Evolutionary conservation across 164 flowering plant genomes (phyloP).

Genomic region (Sedum album): DNA sequence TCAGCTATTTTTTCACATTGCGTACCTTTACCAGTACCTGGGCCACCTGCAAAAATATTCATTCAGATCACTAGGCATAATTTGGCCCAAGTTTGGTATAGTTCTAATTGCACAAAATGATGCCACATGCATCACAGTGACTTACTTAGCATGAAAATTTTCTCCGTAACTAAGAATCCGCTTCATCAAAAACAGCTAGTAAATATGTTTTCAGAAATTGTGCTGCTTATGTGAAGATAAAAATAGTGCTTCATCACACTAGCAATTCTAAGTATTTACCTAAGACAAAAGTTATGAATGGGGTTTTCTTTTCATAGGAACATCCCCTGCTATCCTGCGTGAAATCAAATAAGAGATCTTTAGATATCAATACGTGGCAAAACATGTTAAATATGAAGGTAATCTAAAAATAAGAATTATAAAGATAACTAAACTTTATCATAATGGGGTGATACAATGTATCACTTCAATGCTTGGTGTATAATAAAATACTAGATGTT

Average conservation of each 20-base stretch:
- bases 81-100: too few species aligned
- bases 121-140: too few species aligned
- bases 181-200: too few species aligned
- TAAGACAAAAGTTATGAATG: conserved; percentile 74
- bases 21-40: conserved; percentile 95
- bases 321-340: conserved; percentile 40
- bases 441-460: too few species aligned
- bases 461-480: too few species aligned
- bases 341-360: conserved; percentile 8
- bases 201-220: not conserved
- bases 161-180: too few species aligned
- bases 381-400: not conserved
- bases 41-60: conserved; percentile 56
- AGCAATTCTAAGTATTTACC: conserved; percentile 31
- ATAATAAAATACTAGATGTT: too few species aligned
- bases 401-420: not conserved
- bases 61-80: not conserved
- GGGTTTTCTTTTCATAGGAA: conserved; percentile 23
- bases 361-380: not conserved
- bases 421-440: not conserved
- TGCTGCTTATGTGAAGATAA: not conserved
- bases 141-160: too few species aligned
- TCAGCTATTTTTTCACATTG: conserved; percentile 71
- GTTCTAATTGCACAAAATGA: too few species aligned
- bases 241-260: not conserved